Evolutionary conservation across 139 green algal species (phyloP), one percentile per base, ranked within the genome.

Genomic region (Choricystis sp.): DNA sequence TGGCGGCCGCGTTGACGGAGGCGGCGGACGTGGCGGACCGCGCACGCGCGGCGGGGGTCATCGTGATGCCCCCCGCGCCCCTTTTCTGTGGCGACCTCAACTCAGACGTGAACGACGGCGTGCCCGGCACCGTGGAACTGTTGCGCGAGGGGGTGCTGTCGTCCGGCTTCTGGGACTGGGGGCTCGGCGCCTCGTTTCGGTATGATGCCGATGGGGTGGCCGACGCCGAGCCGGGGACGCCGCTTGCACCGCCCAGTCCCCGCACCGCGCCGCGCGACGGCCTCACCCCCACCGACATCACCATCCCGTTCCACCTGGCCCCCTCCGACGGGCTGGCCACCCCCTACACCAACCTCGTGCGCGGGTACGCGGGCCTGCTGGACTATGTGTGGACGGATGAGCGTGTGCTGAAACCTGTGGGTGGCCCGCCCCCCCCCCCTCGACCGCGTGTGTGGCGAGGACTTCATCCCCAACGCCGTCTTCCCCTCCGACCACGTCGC

Each of bases 11-110:
- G 14, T 26, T 94, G 29, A 74, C 82, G 56, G 82, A 84, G 60
- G 80, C 69, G 5, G 59, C 57, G 21, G 71, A 57, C 31, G 68
- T 84, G n/a, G 26, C 64, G 56, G 60, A n/a, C 21, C 22, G 65
- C 63, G 63, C 59, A 65, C n/a, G n/a, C n/a, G 64, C 61, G 49
- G 57, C 21, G 24, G 56, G 64, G 28, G 3, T 25, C 26, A 31
- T 31, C 29, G 22, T 49, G 25, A 62, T 30, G 48, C 56, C 56
- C 49, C 72, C 79, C 24, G 63, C 78, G 2, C 58, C 89, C 49
- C 57, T 94, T 21, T 90, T 95, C 60, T 85, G 78, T 59, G 87
- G 87, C 27, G 87, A 95, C 68, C 65, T 95, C 19, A 95, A 95
- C 79, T 85, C 74, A 28, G 86, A 91, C 66, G 63, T 94, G 3